A percentile compares a stretch with the other conserved stretches of the same genome.
Evolutionary conservation across 2,329 filamentous ascomycete genomes (phyloP).

Genomic region (Elsinoe arachidis): DNA sequence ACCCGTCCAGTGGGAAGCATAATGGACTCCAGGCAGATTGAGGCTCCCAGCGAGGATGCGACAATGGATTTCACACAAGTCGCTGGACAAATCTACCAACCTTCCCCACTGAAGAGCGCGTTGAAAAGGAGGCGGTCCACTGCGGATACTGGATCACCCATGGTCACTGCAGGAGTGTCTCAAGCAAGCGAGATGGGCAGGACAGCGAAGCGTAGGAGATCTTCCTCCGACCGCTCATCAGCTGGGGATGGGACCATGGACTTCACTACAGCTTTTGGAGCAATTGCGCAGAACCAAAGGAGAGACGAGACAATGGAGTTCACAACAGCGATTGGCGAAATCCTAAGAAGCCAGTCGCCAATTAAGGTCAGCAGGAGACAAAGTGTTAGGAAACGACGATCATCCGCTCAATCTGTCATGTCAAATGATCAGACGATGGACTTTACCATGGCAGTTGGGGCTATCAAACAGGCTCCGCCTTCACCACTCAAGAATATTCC

Average conservation of each 20-base stretch:
- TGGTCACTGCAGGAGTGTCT: slow-evolving; percentile 12
- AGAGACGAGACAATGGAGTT: slow-evolving; percentile 43
- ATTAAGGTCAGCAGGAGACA: slow-evolving; percentile 13
- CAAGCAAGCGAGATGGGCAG: slow-evolving; percentile 29
- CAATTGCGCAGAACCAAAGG: slow-evolving; percentile 20
- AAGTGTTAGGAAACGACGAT: slow-evolving; percentile 8
- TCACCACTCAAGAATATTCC: slow-evolving; percentile 19
- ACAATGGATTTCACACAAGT: slow-evolving; percentile 51
- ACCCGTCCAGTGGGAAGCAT: slow-evolving; percentile 77
- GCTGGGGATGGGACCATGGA: slow-evolving; percentile 37
- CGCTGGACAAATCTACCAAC: slow-evolving; percentile 41
- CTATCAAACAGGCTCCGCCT: slow-evolving; percentile 21
- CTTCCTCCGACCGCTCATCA: slow-evolving; percentile 27
- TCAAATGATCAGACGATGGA: slow-evolving; percentile 30
- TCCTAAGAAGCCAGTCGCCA: slow-evolving; percentile 16
- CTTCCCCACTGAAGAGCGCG: slow-evolving; percentile 24
- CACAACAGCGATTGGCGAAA: slow-evolving; percentile 45
- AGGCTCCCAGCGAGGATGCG: slow-evolving; percentile 31
- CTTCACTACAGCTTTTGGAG: slow-evolving; percentile 29
- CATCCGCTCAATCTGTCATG: slow-evolving; percentile 10
- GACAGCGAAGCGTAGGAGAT: slow-evolving; percentile 32
- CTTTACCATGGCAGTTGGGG: slow-evolving; percentile 31
- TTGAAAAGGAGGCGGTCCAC: slow-evolving; percentile 38
- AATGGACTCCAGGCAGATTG: slow-evolving; percentile 38
- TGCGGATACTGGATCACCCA: slow-evolving; percentile 27